These are phyloP conservation scores for Triticum dicoccoides DNA, from an alignment of 176 grass and related monocot species.

Conservation along the genomic window DNA sequence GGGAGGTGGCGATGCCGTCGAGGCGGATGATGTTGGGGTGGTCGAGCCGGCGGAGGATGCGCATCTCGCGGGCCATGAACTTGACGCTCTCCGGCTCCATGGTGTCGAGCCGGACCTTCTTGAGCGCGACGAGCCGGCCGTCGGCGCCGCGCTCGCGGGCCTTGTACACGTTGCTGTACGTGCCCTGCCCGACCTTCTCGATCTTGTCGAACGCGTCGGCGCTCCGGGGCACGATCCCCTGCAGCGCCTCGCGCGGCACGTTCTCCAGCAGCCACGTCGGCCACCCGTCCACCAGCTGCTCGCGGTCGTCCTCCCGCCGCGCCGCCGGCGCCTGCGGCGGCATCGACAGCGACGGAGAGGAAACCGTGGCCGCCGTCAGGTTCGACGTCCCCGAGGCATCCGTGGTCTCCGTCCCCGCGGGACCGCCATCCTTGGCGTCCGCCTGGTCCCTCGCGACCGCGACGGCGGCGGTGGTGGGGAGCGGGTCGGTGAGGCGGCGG, in stretches of 20 bases:
- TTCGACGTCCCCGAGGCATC: background rate
- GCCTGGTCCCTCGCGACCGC: background rate
- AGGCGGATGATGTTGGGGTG: conserved; percentile 70
- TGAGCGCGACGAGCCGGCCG: conserved; percentile 57
- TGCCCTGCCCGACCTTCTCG: conserved; percentile 73
- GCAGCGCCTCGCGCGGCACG: conserved; percentile 46
- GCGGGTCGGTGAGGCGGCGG: conserved; percentile 24
- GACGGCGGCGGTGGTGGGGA: background rate
- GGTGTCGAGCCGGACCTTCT: conserved; percentile 70
- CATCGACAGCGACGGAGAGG: background rate
- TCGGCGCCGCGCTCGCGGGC: conserved; percentile 51
- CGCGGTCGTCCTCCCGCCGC: conserved; percentile 4
- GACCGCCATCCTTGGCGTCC: background rate
- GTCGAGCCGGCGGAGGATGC: conserved; percentile 52
- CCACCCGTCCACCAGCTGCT: conserved; percentile 63
- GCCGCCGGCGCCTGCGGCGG: background rate
- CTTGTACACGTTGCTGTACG: conserved; percentile 83
- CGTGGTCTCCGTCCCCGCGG: background rate
- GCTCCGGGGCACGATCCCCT: conserved; percentile 51
- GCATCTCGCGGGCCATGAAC: conserved; percentile 59
- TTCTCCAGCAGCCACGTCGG: conserved; percentile 60
- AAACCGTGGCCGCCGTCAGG: background rate
- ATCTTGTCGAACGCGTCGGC: conserved; percentile 73
- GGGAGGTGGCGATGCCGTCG: conserved; percentile 62
- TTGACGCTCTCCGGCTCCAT: conserved; percentile 62